phyloP scores from a whole-genome alignment of 108 stramenopile genomes.

The Cyclostephanos invisitatus region DNA sequence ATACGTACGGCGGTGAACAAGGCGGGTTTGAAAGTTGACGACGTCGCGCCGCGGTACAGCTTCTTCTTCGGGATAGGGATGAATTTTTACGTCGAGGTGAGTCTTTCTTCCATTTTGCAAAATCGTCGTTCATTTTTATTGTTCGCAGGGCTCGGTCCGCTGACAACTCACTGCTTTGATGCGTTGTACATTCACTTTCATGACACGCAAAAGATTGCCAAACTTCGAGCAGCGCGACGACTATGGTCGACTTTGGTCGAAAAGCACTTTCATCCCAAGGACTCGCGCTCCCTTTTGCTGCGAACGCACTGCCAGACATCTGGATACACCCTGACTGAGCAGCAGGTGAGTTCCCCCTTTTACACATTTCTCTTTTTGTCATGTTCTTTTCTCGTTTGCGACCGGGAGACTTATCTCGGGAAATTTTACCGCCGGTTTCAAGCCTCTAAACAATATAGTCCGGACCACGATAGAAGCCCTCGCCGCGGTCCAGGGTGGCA shows the following conservation, averaged over 20 bases:
- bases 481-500: conserved; percentile 97
- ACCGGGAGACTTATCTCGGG: no score
- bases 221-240: conserved; percentile 88
- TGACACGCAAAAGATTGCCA: conserved; percentile 64
- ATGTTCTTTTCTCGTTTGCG: no score
- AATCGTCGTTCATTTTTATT: not conserved
- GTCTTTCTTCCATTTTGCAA: no score
- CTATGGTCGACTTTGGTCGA: conserved; percentile 93
- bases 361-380: no score
- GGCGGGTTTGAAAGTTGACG: conserved; percentile 92
- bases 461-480: conserved; percentile 98
- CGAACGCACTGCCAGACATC: conserved; percentile 97
- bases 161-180: not conserved
- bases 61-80: conserved; percentile 99
- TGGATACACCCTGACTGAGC: conserved; percentile 95
- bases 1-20: conserved; percentile 81
- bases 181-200: not conserved
- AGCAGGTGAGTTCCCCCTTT: conserved; percentile 49
- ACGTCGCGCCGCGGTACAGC: conserved; percentile 92
- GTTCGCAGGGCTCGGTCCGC: not conserved
- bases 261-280: conserved; percentile 90
- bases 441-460: conserved; percentile 95
- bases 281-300: conserved; percentile 86
- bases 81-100: conserved; percentile 92
- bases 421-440: no score